These are phyloP conservation scores for Nannochloropsis salina DNA, from an alignment of 108 stramenopile species.

Conservation along the genomic window DNA sequence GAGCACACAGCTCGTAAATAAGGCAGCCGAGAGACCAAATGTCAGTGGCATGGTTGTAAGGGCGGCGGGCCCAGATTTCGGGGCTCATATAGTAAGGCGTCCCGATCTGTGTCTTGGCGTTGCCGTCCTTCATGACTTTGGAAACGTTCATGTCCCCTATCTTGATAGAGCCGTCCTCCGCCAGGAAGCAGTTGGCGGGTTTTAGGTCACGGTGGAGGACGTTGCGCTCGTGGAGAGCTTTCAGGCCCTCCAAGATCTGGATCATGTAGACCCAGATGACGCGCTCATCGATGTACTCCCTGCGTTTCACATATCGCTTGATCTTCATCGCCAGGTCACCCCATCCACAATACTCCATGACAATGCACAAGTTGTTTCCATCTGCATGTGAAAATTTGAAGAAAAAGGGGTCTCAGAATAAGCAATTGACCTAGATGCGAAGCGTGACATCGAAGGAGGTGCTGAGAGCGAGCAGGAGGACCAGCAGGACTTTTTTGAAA, in stretches of 20 bases:
- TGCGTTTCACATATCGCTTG: constrained; percentile 34
- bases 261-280: constrained; percentile 49
- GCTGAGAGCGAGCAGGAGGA: neutral
- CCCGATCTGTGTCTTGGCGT: constrained; percentile 26
- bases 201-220: constrained; percentile 54
- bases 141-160: constrained; percentile 54
- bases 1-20: constrained; percentile 56
- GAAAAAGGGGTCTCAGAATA: neutral
- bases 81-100: constrained; percentile 64
- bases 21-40: constrained; percentile 61
- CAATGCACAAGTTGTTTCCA: constrained; percentile 34
- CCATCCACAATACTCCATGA: constrained; percentile 45
- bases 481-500: neutral
- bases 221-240: constrained; percentile 25
- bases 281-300: constrained; percentile 44
- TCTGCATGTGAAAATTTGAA: constrained; percentile 19
- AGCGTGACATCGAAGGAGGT: neutral
- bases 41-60: constrained; percentile 58
- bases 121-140: constrained; percentile 38
- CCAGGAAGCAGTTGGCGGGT: constrained; percentile 52
- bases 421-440: neutral
- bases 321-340: constrained; percentile 41
- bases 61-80: constrained; percentile 58
- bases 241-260: constrained; percentile 22
- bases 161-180: constrained; percentile 45